Evolutionary conservation across 208 protist species (phyloP).

Genomic region (Tetramitus jugosus): DNA sequence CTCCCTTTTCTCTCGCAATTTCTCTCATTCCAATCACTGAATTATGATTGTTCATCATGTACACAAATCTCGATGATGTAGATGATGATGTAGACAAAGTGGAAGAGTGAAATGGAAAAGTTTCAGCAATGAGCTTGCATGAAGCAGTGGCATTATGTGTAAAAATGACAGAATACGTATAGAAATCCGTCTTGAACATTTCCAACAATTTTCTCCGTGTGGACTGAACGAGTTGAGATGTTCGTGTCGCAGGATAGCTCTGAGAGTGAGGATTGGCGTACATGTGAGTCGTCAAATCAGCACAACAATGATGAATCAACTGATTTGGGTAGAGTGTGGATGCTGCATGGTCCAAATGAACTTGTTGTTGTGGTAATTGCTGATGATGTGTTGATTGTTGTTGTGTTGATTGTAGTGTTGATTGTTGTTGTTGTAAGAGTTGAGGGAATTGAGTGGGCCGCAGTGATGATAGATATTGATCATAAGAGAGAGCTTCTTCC

Average conservation of each 20-base stretch:
- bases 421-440: too few relatives aligned
- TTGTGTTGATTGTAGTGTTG: too few relatives aligned
- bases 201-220: constrained; percentile 40
- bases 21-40: constrained; percentile 64
- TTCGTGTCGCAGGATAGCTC: not conserved
- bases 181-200: constrained; percentile 47
- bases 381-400: too few relatives aligned
- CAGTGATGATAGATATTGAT: too few relatives aligned
- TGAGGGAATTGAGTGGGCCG: too few relatives aligned
- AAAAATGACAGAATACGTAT: constrained; percentile 63
- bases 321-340: not conserved
- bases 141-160: constrained; percentile 51
- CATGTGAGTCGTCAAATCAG: not conserved
- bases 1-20: constrained; percentile 36
- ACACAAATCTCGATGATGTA: constrained; percentile 37
- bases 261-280: constrained; percentile 13
- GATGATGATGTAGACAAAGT: too few relatives aligned
- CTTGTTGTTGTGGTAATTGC: too few relatives aligned
- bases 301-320: not conserved
- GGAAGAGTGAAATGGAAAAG: constrained; percentile 44
- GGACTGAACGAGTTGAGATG: constrained; percentile 23
- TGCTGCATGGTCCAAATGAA: not conserved
- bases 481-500: too few relatives aligned
- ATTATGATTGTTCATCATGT: constrained; percentile 51
- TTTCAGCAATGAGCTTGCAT: constrained; percentile 49